Base-by-base conservation (phyloP, 371 early-diverging fungal species). In the Entomophthora muscae region DNA sequence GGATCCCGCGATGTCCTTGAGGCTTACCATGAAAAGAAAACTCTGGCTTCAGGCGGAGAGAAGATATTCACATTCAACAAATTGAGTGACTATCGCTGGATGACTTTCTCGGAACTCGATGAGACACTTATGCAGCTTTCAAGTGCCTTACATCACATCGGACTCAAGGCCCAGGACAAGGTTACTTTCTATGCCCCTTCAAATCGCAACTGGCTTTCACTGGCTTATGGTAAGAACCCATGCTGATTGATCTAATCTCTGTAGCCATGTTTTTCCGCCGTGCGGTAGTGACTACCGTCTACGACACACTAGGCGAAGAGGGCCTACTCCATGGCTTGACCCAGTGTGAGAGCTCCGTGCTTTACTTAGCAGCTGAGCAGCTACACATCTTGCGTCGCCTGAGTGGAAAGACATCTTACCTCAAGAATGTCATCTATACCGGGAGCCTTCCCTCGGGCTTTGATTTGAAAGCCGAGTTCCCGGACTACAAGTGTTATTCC, bases 281-380 rank as follows among this genome's bases (percentile, higher is more conserved):
- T 55, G 73, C 84, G 66, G 81, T 84, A 31, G 83, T 90, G 71
- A 84, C 88, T 32, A 92, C 92, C 27, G 88, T 89, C 12, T 90
- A 91, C 73, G 90, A 88, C 60, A 90, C 90, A 1, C 77, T 95
- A 42, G 95, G 95, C n/a, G 86, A 84, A 66, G 90, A 88, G 22
- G 92, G 90, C 28, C 80, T 89, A 52, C 68, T 83, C 32, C 89
- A 85, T 67, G 86, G 89, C 7, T 83, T 93, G 72, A 89, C 88
- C 67, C 87, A 93, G 71, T 76, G 89, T 29, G 88, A 85, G 70
- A 84, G 85, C 52, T 75, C 78, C 23, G 74, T 82, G 13, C 73
- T 91, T 57, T 92, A 84, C 75, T 85, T 90, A 65, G 82, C 88
- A 64, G 84, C 82, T 13, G 90, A 90, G 60, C 77, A 89, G 33